Evolutionary conservation across 1,139 yeast species (phyloP), one percentile per base, ranked within the genome.

Genomic region (Pichia sp.): DNA sequence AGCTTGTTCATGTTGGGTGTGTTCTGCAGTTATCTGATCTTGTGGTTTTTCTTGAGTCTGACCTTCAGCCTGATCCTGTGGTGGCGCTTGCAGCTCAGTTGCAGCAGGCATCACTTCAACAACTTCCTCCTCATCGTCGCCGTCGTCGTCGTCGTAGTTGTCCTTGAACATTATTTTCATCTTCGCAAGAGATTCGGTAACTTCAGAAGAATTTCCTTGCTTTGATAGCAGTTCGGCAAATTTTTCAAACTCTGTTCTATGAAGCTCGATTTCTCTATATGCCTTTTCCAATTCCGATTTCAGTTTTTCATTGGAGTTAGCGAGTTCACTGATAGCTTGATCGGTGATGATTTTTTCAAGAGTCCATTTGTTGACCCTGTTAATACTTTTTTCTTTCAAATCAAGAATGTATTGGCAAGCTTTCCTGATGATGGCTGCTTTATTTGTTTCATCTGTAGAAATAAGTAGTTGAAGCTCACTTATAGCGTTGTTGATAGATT

Each of bases 331-430:
- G 38, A 87, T 82, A 6, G 91, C 88, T 60, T 91, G 97, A 56
- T 88, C 97, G 31, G 93, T 80, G 48, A 87, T 71, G 44, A 91
- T 69, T 63, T 87, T 88, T 57, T 88, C 96, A 55, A 88, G 69
- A 6, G 96, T 87, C 85, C 94, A 84, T 64, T 91, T 88, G 58
- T 88, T 96, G 52, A 85, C 80, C 55, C 84, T 82, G 51, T 80
- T 79, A 56, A 78, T 79, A 60, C 86, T 96, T 50, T 84, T 83
- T 50, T 83, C 94, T 60, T 87, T 85, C 54, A 91, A 72, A 60
- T 91, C 74, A 57, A 81, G 77, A 56, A 91, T 91, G 55, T 82
- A 86, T 53, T 86, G 96, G 29, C 85, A 91, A 3, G 95, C 94
- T 42, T 91, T 72, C 55, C 77, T 81, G 50, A 91, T 69, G 42